Percentiles rank a stretch among this genome's conserved stretches.
phyloP scores from a whole-genome alignment of 257 asterid genomes.

The Echium plantagineum region DNA sequence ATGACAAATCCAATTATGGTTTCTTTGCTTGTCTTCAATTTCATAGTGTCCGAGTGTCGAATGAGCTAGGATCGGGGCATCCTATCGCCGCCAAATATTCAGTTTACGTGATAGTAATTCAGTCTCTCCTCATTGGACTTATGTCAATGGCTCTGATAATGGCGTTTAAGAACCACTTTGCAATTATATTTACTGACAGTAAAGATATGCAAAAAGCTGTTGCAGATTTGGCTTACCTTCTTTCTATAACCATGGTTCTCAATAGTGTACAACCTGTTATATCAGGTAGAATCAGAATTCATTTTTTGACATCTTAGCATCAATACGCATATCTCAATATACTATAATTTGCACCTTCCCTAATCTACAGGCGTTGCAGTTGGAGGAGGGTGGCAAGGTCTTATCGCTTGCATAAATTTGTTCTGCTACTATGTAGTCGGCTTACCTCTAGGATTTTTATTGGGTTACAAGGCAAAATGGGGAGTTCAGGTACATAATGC shows the following conservation, averaged over 20 bases:
- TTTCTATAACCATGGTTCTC: conserved; percentile 70
- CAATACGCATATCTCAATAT: neutral
- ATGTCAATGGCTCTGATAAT: conserved; percentile 50
- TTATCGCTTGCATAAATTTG: conserved; percentile 77
- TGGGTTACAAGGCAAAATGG: conserved; percentile 58
- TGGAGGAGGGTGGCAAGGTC: conserved; percentile 99
- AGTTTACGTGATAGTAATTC: conserved; percentile 49
- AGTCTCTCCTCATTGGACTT: conserved; percentile 63
- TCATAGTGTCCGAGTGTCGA: conserved; percentile 68
- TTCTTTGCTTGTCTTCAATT: neutral
- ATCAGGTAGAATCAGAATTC: conserved; percentile 37
- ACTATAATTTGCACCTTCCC: neutral
- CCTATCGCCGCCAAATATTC: conserved; percentile 84
- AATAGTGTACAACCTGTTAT: conserved; percentile 91
- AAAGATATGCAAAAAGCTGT: conserved; percentile 78
- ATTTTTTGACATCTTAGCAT: neutral
- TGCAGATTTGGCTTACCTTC: conserved; percentile 69
- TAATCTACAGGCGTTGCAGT: conserved; percentile 69
- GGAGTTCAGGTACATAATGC: conserved; percentile 94
- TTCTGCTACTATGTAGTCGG: conserved; percentile 71
- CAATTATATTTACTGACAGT: conserved; percentile 57
- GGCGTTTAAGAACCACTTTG: conserved; percentile 55
- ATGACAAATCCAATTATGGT: neutral
- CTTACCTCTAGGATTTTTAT: conserved; percentile 65
- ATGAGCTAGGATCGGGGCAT: conserved; percentile 87